Percentiles rank a stretch among this genome's conserved stretches.
Conservation (phyloP, 306 rosid genomes). For the Prunus kanzakura region DNA sequence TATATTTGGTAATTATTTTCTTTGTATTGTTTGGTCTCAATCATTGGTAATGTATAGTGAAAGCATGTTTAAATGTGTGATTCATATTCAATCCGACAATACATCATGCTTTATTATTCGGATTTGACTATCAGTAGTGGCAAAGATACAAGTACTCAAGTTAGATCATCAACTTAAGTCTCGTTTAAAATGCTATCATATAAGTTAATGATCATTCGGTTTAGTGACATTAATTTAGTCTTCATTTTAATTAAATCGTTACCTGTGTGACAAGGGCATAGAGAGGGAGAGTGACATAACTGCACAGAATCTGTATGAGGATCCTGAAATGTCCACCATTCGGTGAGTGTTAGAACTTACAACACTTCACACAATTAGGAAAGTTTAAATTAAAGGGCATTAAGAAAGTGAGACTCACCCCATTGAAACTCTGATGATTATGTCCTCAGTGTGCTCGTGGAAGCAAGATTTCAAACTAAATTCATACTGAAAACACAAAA, state of each 20-base stretch:
- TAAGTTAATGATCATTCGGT: not conserved
- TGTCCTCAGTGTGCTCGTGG: conserved; percentile 50
- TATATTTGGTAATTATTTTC: too few relatives aligned
- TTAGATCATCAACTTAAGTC: not conserved
- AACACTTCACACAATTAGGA: not conserved
- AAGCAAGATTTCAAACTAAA: conserved; percentile 67
- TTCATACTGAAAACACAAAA: conserved; percentile 45
- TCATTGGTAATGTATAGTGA: not conserved
- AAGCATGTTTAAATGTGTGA: not conserved
- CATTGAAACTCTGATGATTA: conserved; percentile 71
- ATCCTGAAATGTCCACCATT: conserved; percentile 38
- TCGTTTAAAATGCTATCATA: not conserved
- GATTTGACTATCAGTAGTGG: too few relatives aligned
- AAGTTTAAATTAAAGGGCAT: not conserved
- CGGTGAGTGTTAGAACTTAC: conserved; percentile 1
- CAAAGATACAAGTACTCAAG: too few relatives aligned
- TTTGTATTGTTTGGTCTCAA: not conserved
- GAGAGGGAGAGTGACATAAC: conserved; percentile 89
- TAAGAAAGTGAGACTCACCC: conserved; percentile 47
- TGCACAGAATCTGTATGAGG: conserved; percentile 72
- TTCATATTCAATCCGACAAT: not conserved
- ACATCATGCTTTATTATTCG: not conserved
- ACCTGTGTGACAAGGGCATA: conserved; percentile 94
- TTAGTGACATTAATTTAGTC: not conserved
- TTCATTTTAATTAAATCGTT: not conserved